Evolutionary conservation across 2,329 filamentous ascomycete species (phyloP).

Genomic region (Fusarium sacchari): DNA sequence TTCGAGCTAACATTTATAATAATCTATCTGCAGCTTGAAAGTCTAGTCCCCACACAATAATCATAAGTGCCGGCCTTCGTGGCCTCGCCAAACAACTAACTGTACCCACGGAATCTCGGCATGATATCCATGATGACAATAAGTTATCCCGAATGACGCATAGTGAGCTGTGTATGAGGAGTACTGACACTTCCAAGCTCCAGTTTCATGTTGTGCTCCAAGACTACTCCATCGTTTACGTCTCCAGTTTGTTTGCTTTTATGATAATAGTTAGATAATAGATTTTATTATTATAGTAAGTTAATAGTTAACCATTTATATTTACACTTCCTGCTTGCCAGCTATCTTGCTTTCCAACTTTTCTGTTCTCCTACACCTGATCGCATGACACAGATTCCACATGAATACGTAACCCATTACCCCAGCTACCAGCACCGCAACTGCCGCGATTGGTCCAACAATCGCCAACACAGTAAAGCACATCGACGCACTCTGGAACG

Average conservation of each 20-base stretch:
- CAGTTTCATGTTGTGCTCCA: neutral
- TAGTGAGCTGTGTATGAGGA: too few relatives aligned
- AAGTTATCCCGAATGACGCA: too few relatives aligned
- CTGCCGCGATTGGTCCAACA: fast-evolving
- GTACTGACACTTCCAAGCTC: too few relatives aligned
- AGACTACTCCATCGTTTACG: neutral
- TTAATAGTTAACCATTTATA: fast-evolving
- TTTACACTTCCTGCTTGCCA: fast-evolving
- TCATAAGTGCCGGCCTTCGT: too few relatives aligned
- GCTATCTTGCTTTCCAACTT: fast-evolving
- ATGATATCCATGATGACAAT: too few relatives aligned
- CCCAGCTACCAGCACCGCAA: neutral
- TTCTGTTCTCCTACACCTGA: neutral
- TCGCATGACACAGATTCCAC: neutral
- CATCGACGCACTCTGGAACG: neutral
- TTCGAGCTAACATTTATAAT: too few relatives aligned
- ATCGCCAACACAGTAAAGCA: neutral
- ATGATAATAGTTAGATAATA: too few relatives aligned
- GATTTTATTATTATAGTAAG: neutral
- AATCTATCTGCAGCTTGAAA: too few relatives aligned
- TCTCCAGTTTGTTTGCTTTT: too few relatives aligned
- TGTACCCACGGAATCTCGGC: too few relatives aligned
- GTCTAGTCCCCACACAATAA: too few relatives aligned
- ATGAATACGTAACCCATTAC: neutral
- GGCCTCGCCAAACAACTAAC: too few relatives aligned